Percentiles rank a stretch among this genome's conserved stretches.
These are phyloP conservation scores for Botrytis hyacinthi DNA, from an alignment of 2,329 filamentous ascomycete species.

Conservation along the genomic window DNA sequence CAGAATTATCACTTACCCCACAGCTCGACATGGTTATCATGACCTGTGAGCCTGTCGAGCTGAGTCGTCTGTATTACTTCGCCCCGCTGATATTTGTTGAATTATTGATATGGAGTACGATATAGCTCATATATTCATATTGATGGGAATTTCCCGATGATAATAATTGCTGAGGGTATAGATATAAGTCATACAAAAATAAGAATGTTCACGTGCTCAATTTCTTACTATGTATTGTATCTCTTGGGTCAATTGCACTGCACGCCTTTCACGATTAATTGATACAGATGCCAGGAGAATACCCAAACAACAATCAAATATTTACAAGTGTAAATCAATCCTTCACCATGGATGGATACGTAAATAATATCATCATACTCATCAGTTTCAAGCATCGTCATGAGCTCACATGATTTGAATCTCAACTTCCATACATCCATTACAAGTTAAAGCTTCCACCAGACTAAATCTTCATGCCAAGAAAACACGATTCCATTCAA, in stretches of 20 bases:
- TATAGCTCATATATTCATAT: not conserved
- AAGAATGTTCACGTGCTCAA: not conserved
- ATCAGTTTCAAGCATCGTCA: not conserved
- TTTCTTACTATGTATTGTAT: not conserved
- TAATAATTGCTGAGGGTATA: not conserved
- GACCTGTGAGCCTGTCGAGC: not conserved
- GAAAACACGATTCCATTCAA: not conserved
- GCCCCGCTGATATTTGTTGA: not conserved
- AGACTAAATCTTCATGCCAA: not conserved
- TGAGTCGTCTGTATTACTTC: not conserved
- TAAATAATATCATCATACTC: not conserved
- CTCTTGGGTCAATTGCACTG: not conserved
- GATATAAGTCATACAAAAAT: not conserved
- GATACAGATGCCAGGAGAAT: not conserved
- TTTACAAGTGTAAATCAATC: not conserved
- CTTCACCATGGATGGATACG: not conserved
- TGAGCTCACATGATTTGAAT: not conserved
- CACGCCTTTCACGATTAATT: no score
- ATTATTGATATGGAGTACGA: not conserved
- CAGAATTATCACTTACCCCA: not conserved
- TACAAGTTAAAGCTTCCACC: no score
- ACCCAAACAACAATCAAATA: not conserved
- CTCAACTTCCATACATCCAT: no score
- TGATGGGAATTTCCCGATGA: not conserved
- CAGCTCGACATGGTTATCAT: constrained; percentile 11